phyloP scores from a whole-genome alignment of 371 early-diverging fungal genomes.

The Phascolomyces articulosus region DNA sequence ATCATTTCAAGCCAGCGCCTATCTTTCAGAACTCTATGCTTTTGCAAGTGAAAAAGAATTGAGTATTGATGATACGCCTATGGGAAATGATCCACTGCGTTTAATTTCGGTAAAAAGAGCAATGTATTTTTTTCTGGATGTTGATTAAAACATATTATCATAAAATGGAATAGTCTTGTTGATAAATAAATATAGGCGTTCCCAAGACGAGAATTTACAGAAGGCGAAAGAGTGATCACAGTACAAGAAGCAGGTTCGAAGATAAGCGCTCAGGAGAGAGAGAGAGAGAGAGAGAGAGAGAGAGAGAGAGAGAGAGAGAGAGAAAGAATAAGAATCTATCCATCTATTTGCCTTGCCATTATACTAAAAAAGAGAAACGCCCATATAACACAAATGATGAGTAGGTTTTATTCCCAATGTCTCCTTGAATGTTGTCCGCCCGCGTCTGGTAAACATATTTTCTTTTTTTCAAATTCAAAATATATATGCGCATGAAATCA shows the following conservation, averaged over 20 bases:
- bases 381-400: not conserved
- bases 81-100: not conserved
- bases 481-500: not conserved
- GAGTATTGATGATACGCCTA: not conserved
- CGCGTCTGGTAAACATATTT: not conserved
- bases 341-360: no score
- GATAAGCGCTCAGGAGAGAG: no score
- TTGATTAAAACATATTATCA: not conserved
- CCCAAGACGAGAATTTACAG: slow-evolving; percentile 16
- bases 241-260: slow-evolving; percentile 29
- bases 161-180: no score
- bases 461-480: not conserved
- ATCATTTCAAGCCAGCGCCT: slow-evolving; percentile 19
- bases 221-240: slow-evolving; percentile 11
- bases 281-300: not conserved
- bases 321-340: not conserved
- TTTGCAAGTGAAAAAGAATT: slow-evolving; percentile 9
- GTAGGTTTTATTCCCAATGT: slow-evolving; percentile 40
- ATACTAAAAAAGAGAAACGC: no score
- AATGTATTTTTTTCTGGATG: not conserved
- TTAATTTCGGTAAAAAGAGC: slow-evolving; percentile 15
- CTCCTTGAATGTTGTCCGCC: slow-evolving; percentile 27
- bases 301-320: not conserved
- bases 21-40: not conserved
- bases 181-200: no score